phyloP scores from a whole-genome alignment of 768 basidiomycete genomes.

The Lactarius vividus region DNA sequence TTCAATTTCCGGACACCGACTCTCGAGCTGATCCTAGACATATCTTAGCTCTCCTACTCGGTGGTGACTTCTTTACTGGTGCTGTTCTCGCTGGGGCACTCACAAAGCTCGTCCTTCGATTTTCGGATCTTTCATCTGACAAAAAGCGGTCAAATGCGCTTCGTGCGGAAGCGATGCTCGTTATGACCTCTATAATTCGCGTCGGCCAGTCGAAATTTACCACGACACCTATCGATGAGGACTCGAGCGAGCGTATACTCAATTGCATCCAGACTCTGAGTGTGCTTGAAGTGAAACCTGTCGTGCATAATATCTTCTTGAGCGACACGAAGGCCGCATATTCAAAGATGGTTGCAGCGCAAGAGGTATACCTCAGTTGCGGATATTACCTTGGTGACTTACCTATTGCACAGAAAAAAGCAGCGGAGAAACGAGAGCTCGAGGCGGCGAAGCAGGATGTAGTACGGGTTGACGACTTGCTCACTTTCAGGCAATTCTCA shows the following conservation, averaged over 20 bases:
- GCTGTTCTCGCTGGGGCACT: slow-evolving; percentile 85
- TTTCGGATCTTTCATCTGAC: slow-evolving; percentile 49
- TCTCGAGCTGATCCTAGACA: slow-evolving; percentile 3
- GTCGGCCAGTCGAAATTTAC: slow-evolving; percentile 97
- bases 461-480: slow-evolving; percentile 92
- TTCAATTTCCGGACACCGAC: background rate
- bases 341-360: slow-evolving; percentile 91
- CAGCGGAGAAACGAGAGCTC: slow-evolving; percentile 83
- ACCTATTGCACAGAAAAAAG: slow-evolving; percentile 62
- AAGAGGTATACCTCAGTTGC: slow-evolving; percentile 59
- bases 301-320: slow-evolving; percentile 70
- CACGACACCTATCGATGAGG: slow-evolving; percentile 95
- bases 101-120: slow-evolving; percentile 88
- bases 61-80: slow-evolving; percentile 97
- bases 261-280: slow-evolving; percentile 94
- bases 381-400: background rate
- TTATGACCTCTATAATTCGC: slow-evolving; percentile 96
- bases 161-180: slow-evolving; percentile 94
- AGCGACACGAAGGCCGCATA: slow-evolving; percentile 90
- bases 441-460: slow-evolving; percentile 63
- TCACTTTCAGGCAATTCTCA: slow-evolving; percentile 91
- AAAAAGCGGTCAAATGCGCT: slow-evolving; percentile 60
- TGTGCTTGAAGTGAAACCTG: slow-evolving; percentile 56
- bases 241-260: slow-evolving; percentile 93
- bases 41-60: slow-evolving; percentile 71